A percentile compares a stretch with the other conserved stretches of the same genome.
phyloP scores from a whole-genome alignment of 2,329 filamentous ascomycete species.

The Penicillium sp. region DNA sequence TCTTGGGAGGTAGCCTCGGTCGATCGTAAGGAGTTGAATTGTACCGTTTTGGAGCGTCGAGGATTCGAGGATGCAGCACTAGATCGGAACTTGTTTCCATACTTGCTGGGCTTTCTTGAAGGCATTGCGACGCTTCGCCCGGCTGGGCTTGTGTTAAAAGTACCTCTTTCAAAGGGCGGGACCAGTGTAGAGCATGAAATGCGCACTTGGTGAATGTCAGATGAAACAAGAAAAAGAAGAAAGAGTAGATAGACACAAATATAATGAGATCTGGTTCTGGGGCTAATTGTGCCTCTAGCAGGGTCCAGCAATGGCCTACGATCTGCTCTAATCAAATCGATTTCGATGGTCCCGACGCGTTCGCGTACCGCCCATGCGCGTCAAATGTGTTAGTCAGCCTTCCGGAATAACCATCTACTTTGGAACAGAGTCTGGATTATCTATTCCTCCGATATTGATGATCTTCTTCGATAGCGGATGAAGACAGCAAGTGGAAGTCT shows the following conservation, averaged over 20 bases:
- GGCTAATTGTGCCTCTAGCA: conserved; percentile 15
- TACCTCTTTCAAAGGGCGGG: conserved; percentile 20
- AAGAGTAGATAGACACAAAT: background rate
- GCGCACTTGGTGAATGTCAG: background rate
- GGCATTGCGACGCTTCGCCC: conserved; percentile 44
- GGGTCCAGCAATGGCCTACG: conserved; percentile 17
- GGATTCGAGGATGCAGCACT: conserved; percentile 46
- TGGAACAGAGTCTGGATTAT: conserved; percentile 6
- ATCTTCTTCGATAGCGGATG: background rate
- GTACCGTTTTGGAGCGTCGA: conserved; percentile 71
- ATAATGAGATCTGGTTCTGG: conserved; percentile 5
- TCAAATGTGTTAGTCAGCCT: conserved; percentile 27
- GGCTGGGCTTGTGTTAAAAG: conserved; percentile 23
- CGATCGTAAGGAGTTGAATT: conserved; percentile 69
- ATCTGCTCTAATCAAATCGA: conserved; percentile 20
- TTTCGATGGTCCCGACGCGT: conserved; percentile 32
- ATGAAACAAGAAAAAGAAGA: background rate
- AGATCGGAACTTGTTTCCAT: conserved; percentile 60
- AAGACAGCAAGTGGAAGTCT: conserved; percentile 1
- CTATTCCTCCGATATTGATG: conserved; percentile 12
- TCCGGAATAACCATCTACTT: conserved; percentile 28
- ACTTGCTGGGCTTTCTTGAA: conserved; percentile 58
- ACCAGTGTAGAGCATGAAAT: conserved; percentile 28
- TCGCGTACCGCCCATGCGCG: conserved; percentile 33
- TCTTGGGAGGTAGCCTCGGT: conserved; percentile 86